Base-by-base conservation (phyloP, 1,284 basidiomycete genomes). In the Austroboletus rostrupii region DNA sequence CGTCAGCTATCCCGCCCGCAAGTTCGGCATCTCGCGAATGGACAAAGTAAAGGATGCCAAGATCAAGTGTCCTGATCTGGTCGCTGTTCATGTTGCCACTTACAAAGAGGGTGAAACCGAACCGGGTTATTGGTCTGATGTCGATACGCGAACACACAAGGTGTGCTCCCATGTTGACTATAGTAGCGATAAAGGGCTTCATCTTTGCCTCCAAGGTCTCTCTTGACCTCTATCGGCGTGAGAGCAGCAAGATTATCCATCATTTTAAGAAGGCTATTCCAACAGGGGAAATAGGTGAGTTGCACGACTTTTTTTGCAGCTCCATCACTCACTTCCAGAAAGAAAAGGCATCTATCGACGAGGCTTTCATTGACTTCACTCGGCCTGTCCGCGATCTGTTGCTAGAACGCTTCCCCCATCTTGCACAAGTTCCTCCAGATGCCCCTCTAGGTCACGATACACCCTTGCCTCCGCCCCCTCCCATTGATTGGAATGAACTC, bases 1-100 rank as follows among this genome's bases (percentile, higher is more conserved):
- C 0, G 90, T 99, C 55, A 97, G 95, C 69, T 99, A 99, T 66
- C 88, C 93, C 3, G 96, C 97, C 0, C 79, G 96, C 50, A 85
- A 85, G 61, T 96, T 79, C 61, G 95, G 88, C 3, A 95, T 99
- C 61, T 91, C 90, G 19, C 74, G 94, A 21, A 83, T 90, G 81
- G 81, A 82, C 66, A 87, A 82, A 69, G 69, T 88, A 52, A 79
- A 82, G 54, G 89, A 94, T 45, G 90, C 94, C 7, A 81, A 85
- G 68, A 86, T 89, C 66, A 80, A 84, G 55, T 99, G 95, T 67
- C 94, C 95, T 0, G 72, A 91, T 43, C 72, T 99, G 5, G 74
- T 83, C 37, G 83, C 92, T 7, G 87, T 97, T 14, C 96, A 99
- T 71, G 94, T 97, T 38, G 92, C 95, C 23, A 98, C 96, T 8